Conservation (phyloP, 2,329 filamentous ascomycete species). For the Clonostachys rosea region DNA sequence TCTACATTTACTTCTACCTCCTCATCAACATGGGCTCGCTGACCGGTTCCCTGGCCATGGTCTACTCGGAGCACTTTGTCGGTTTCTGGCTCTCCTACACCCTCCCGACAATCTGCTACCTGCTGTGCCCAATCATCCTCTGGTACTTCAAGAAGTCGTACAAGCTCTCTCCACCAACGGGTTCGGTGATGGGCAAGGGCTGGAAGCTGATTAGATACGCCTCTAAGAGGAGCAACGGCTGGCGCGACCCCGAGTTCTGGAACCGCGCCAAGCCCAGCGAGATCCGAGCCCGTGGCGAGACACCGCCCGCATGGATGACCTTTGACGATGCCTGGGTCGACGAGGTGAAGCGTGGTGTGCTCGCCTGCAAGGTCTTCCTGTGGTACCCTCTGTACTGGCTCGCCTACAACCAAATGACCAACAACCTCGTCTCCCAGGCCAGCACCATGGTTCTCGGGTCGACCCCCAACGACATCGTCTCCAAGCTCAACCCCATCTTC, state of each 20-base stretch:
- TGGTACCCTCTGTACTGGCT: conserved; percentile 64
- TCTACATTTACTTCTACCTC: conserved; percentile 59
- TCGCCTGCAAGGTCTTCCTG: conserved; percentile 66
- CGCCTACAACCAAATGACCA: conserved; percentile 55
- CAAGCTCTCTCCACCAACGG: conserved; percentile 59
- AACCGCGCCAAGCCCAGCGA: conserved; percentile 64
- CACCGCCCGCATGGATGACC: conserved; percentile 68
- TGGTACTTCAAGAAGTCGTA: conserved; percentile 57
- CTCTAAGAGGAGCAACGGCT: conserved; percentile 58
- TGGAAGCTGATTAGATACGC: conserved; percentile 54
- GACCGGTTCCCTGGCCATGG: conserved; percentile 55
- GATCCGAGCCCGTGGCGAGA: conserved; percentile 37
- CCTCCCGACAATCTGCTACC: conserved; percentile 63
- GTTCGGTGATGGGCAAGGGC: conserved; percentile 67
- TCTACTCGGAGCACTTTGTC: conserved; percentile 71
- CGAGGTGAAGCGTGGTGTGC: conserved; percentile 66
- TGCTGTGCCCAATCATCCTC: conserved; percentile 57
- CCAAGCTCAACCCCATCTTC: conserved; percentile 71
- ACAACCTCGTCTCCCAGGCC: conserved; percentile 60
- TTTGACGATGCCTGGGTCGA: conserved; percentile 83
- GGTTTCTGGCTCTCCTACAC: conserved; percentile 72
- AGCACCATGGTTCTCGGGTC: conserved; percentile 63
- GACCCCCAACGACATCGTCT: conserved; percentile 72
- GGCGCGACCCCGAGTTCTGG: conserved; percentile 65
- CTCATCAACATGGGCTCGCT: conserved; percentile 63